Evolutionary conservation across 176 grass and related monocot species (phyloP).

Genomic region (Puya raimondii): DNA sequence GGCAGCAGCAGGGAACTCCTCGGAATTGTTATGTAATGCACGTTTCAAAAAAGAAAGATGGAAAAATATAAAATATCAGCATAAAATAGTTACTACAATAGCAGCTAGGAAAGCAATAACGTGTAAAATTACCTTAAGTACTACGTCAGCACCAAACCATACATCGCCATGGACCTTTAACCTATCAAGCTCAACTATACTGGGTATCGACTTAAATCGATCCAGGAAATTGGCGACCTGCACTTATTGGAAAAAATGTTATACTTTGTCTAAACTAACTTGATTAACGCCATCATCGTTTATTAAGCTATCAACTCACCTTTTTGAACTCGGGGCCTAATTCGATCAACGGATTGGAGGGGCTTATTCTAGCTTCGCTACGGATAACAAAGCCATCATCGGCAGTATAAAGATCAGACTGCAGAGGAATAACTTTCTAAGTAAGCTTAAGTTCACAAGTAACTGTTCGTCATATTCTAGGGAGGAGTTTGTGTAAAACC

Average conservation of each 20-base stretch:
- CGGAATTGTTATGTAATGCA: no score
- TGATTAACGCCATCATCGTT: neutral
- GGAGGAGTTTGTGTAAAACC: conserved; percentile 35
- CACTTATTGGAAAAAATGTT: neutral
- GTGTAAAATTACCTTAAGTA: conserved; percentile 60
- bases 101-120: neutral
- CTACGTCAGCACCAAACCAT: conserved; percentile 63
- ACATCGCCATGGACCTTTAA: conserved; percentile 97
- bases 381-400: conserved; percentile 92
- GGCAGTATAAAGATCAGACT: conserved; percentile 98
- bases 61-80: neutral
- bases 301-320: conserved; percentile 23
- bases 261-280: neutral
- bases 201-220: conserved; percentile 89
- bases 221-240: conserved; percentile 85
- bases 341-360: conserved; percentile 76
- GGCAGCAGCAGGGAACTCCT: no score
- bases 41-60: neutral
- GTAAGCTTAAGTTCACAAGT: neutral
- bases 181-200: conserved; percentile 91
- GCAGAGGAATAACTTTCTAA: conserved; percentile 19
- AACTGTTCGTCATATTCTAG: conserved; percentile 10
- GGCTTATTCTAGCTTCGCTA: conserved; percentile 65
- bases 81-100: conserved; percentile 2
- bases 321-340: conserved; percentile 97